Evolutionary conservation across 495 filamentous ascomycete genomes (phyloP).

Genomic region (Xylaria palmicola): DNA sequence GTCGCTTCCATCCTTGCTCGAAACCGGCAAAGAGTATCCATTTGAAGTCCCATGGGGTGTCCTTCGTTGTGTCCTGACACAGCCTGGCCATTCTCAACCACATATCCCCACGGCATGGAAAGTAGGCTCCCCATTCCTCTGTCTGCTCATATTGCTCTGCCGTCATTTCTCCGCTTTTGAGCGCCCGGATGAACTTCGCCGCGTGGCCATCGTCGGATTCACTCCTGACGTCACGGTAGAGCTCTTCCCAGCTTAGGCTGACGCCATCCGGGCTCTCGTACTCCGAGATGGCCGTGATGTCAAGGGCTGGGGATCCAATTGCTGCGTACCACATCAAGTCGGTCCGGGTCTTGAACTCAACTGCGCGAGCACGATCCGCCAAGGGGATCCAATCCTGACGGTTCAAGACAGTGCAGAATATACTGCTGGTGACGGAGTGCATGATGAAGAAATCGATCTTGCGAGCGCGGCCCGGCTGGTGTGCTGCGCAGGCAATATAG

Average conservation of each 20-base stretch:
- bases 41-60: conserved; percentile 31
- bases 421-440: conserved; percentile 38
- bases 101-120: conserved; percentile 31
- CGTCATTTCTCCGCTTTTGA: conserved; percentile 35
- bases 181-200: conserved; percentile 37
- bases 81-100: conserved; percentile 40
- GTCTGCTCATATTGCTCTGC: conserved; percentile 20
- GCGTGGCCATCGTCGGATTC: conserved; percentile 41
- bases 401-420: conserved; percentile 31
- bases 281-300: conserved; percentile 14
- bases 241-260: conserved; percentile 28
- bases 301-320: conserved; percentile 21
- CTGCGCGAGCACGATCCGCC: conserved; percentile 27
- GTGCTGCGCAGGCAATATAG: conserved; percentile 27
- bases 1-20: conserved; percentile 34
- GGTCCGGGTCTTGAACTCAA: conserved; percentile 39
- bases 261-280: conserved; percentile 20
- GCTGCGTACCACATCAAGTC: conserved; percentile 40
- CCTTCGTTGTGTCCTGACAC: conserved; percentile 29
- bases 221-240: conserved; percentile 31
- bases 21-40: conserved; percentile 49
- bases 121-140: conserved; percentile 1
- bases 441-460: conserved; percentile 46
- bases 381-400: conserved; percentile 31
- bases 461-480: conserved; percentile 28